Base-by-base conservation (phyloP, 2,329 filamentous ascomycete species). In the Alternaria angustiovoidea region DNA sequence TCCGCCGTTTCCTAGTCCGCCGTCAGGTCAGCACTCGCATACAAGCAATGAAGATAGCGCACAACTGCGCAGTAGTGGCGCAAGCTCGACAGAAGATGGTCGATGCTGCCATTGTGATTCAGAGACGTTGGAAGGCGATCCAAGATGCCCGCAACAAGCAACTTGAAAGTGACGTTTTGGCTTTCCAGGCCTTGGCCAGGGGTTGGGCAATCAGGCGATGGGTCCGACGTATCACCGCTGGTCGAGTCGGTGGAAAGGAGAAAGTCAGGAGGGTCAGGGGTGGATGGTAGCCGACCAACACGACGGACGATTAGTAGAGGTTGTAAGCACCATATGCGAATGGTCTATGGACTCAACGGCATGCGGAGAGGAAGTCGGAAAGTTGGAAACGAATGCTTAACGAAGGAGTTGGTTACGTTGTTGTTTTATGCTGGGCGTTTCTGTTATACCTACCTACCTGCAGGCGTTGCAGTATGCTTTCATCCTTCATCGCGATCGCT, bases 21-120 rank as follows among this genome's bases (percentile, higher is more conserved):
- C 63, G 70, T 18, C 65, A 64, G 11, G 65, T 75, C 1, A 63
- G 69, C 7, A 70, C 72, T 39, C 78, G 81, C 7, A 71, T 83
- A 20, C 64, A 67, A 4, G 67, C 81, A 8, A 74, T 82, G 68
- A 73, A 75, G 12, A 54, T 85, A 12, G 83, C 83, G 18, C 68
- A 78, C 36, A 77, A 83, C 12, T 86, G 84, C 62, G 81, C 81
- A 2, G 72, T 68, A 1, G 81, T 86, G 1, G 84, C 84, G 24
- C 76, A 79, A 60, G 77, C 79, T 5, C 69, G 81, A 30, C 76
- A 83, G 46, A 67, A 74, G 38, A 67, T 86, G 12, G 69, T 79
- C 5, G 55, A 64, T 38, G 82, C 80, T 62, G 74, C 81, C 62
- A 78, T 80, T 61, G 57, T 78, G 16, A 66, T 85, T 32, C 83